Evolutionary conservation across 352 stramenopile species (phyloP), one percentile per base, ranked within the genome.

Genomic region (Pythium guiyangense): DNA sequence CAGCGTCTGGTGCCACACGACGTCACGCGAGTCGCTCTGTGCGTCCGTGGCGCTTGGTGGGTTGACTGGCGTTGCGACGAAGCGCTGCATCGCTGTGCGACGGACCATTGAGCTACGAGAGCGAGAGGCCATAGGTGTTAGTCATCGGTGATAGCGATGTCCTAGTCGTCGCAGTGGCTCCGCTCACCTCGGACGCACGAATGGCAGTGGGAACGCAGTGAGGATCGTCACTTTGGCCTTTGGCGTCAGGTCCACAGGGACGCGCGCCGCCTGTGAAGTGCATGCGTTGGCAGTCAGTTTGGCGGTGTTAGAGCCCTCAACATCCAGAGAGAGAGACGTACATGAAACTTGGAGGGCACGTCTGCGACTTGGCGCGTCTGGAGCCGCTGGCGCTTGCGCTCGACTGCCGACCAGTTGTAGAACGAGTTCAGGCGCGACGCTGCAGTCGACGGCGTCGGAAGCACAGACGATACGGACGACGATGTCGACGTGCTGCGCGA

Each of bases 1-100:
- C 44, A 87, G 66, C 8, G 77, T 74, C 31, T 73, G 64, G 9
- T 89, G 70, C 82, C 82, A 92, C 40, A 66, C 75, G n/a, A 85
- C 59, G 11, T 70, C 68, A 52, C 64, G 52, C 43, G 54, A 56
- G 45, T 43, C 9, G 17, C 11, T 15, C 22, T 26, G 49, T 51
- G 9, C 53, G 6, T 10, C 52, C 17, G 26, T 49, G 35, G 17
- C 5, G 39, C 12, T 20, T 43, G 14, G 4, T 18, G 39, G 39
- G 2, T 14, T 10, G 5, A 14, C 31, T 27, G 35, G 34, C 29
- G 17, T 6, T 20, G 15, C 34, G 0, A 77, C 53, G 25, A 84
- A 77, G 12, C 27, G 49, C 39, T 71, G 48, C 27, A 84, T 43
- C 17, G 74, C 69, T n/a, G 66, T 35, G 20, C 68, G 66, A 54